phyloP scores from a whole-genome alignment of 2,329 filamentous ascomycete species.

The Apiospora saccharicola region DNA sequence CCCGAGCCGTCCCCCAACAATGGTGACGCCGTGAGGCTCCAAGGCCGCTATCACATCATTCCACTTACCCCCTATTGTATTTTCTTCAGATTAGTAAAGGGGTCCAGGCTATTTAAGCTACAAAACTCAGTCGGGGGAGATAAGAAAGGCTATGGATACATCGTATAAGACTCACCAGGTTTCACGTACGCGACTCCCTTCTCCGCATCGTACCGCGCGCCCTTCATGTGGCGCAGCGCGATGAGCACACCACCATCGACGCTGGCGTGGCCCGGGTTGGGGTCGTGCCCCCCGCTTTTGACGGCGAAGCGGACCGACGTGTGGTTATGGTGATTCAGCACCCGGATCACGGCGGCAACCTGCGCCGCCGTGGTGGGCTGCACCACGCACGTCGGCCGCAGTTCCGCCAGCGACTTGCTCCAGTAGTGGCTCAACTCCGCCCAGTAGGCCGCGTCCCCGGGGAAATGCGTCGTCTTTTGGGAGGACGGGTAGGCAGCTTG shows the following conservation, averaged over 20 bases:
- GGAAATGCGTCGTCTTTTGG: not conserved
- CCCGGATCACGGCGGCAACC: not conserved
- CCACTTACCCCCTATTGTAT: not conserved
- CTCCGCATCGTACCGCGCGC: not conserved
- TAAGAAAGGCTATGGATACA: not conserved
- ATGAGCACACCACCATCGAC: conserved; percentile 11
- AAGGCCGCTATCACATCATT: conserved; percentile 15
- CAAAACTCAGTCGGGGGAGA: not conserved
- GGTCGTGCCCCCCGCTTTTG: conserved; percentile 10
- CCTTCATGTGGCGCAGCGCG: not conserved
- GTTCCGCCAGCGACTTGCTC: conserved; percentile 14
- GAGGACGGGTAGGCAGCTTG: not conserved
- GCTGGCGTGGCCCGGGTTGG: conserved; percentile 13
- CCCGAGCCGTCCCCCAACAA: conserved; percentile 4
- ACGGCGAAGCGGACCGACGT: conserved; percentile 14
- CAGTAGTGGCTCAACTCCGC: conserved; percentile 1
- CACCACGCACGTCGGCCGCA: not conserved
- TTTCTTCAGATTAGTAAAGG: not conserved
- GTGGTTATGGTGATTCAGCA: not conserved
- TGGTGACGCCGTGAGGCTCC: not conserved
- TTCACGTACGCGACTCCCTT: conserved; percentile 15
- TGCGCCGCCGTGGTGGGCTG: conserved; percentile 5
- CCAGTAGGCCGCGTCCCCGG: not conserved
- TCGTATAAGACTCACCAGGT: not conserved
- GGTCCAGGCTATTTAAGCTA: not conserved